Percentiles rank a stretch among this genome's conserved stretches.
Conservation (phyloP, 2,329 filamentous ascomycete genomes). For the Didymella arachidicola region DNA sequence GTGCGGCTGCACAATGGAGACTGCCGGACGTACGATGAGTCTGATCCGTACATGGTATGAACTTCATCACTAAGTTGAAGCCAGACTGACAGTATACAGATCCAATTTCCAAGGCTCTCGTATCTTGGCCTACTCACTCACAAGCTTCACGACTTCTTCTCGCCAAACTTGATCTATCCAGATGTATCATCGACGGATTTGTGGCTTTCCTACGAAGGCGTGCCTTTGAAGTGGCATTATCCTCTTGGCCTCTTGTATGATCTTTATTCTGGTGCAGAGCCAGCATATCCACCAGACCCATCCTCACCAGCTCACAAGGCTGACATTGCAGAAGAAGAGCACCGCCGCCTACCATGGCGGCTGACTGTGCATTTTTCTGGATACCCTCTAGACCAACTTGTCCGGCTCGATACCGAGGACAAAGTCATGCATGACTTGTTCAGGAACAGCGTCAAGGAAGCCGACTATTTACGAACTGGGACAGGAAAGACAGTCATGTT, state of each 20-base stretch:
- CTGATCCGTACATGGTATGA: constrained; percentile 66
- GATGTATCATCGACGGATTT: constrained; percentile 60
- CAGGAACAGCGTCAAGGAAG: constrained; percentile 77
- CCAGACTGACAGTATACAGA: constrained; percentile 46
- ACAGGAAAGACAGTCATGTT: constrained; percentile 91
- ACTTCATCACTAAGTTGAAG: constrained; percentile 1
- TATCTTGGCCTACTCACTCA: constrained; percentile 73
- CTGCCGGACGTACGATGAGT: constrained; percentile 66
- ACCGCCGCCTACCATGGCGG: constrained; percentile 64
- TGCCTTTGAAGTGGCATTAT: constrained; percentile 76
- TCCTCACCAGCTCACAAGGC: constrained; percentile 25
- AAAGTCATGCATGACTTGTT: constrained; percentile 69
- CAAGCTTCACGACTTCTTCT: constrained; percentile 69
- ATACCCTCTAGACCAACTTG: constrained; percentile 65
- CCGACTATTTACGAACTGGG: constrained; percentile 86
- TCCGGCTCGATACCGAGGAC: constrained; percentile 63
- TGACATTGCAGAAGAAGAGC: constrained; percentile 29
- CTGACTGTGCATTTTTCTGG: constrained; percentile 68
- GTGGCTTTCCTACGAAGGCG: constrained; percentile 72
- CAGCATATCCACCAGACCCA: constrained; percentile 44
- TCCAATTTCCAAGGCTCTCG: constrained; percentile 70
- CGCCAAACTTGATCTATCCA: constrained; percentile 64
- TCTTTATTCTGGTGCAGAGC: constrained; percentile 68
- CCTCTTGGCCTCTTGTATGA: constrained; percentile 74
- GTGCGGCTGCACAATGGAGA: constrained; percentile 66